phyloP scores from a whole-genome alignment of 164 flowering plant genomes.

The Vitis rupestris region DNA sequence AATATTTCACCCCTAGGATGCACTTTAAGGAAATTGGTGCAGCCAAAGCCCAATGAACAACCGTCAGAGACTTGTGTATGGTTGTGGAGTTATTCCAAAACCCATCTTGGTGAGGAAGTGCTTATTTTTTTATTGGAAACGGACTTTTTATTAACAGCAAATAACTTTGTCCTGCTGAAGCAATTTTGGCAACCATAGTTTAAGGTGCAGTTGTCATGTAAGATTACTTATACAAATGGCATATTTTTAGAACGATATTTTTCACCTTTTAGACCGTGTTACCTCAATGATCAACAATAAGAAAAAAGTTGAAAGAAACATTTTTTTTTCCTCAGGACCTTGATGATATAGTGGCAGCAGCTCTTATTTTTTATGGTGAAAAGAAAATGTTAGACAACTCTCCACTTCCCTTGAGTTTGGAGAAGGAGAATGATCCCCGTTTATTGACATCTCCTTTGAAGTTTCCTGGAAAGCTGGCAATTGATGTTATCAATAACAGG shows the following conservation, averaged over 20 bases:
- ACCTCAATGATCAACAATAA: neutral
- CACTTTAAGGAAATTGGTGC: neutral
- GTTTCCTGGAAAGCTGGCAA: constrained; percentile 94
- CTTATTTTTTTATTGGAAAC: neutral
- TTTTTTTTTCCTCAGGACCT: constrained; percentile 59
- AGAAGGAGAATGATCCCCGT: constrained; percentile 84
- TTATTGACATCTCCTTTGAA: constrained; percentile 75
- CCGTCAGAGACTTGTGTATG: neutral
- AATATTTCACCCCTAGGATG: neutral
- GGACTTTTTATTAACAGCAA: too few relatives aligned
- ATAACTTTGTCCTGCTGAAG: too few relatives aligned
- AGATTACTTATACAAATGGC: too few relatives aligned
- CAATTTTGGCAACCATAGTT: too few relatives aligned
- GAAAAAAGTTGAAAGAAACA: neutral
- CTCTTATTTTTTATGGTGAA: constrained; percentile 76
- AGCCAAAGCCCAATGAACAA: neutral
- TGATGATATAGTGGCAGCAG: constrained; percentile 89
- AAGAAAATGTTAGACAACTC: constrained; percentile 60
- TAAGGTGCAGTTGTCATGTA: too few relatives aligned
- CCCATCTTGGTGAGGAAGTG: neutral
- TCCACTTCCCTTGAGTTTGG: constrained; percentile 69
- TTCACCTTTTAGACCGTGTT: neutral
- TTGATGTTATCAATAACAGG: constrained; percentile 79
- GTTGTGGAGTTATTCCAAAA: neutral
- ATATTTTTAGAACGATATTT: neutral